Evolutionary conservation across 1,139 yeast genomes (phyloP).

Genomic region (Pichia sp.): DNA sequence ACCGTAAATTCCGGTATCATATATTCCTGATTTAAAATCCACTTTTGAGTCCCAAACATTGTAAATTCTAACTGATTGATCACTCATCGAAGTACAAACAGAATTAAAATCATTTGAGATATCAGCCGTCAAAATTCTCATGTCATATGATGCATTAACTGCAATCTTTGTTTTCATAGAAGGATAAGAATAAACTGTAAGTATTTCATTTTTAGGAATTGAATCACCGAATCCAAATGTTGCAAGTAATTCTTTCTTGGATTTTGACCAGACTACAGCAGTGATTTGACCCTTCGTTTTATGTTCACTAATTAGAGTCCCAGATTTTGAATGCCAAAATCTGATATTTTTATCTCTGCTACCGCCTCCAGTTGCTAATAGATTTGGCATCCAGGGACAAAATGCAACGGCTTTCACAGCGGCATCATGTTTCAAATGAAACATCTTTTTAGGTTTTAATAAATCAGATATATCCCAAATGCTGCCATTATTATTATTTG

Average conservation of each 20-base stretch:
- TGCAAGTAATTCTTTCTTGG: constrained; percentile 58
- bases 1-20: constrained; percentile 42
- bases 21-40: constrained; percentile 33
- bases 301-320: constrained; percentile 53
- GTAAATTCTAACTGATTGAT: constrained; percentile 69
- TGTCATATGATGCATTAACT: constrained; percentile 46
- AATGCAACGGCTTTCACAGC: constrained; percentile 79
- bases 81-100: constrained; percentile 70
- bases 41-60: constrained; percentile 51
- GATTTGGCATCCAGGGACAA: constrained; percentile 71
- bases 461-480: constrained; percentile 53
- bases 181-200: constrained; percentile 65
- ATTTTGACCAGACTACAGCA: constrained; percentile 67
- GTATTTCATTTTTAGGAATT: constrained; percentile 36
- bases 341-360: constrained; percentile 63
- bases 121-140: constrained; percentile 61
- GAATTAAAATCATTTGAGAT: constrained; percentile 56
- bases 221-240: constrained; percentile 72
- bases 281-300: constrained; percentile 73
- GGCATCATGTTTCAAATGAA: constrained; percentile 55
- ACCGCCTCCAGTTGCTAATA: constrained; percentile 81
- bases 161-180: constrained; percentile 42
- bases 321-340: constrained; percentile 81
- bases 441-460: constrained; percentile 38
- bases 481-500: constrained; percentile 65